Percentiles rank a stretch among this genome's conserved stretches.
These are phyloP conservation scores for Tetrapisispora nanseiensis DNA, from an alignment of 805 yeast genomes.

Conservation along the genomic window DNA sequence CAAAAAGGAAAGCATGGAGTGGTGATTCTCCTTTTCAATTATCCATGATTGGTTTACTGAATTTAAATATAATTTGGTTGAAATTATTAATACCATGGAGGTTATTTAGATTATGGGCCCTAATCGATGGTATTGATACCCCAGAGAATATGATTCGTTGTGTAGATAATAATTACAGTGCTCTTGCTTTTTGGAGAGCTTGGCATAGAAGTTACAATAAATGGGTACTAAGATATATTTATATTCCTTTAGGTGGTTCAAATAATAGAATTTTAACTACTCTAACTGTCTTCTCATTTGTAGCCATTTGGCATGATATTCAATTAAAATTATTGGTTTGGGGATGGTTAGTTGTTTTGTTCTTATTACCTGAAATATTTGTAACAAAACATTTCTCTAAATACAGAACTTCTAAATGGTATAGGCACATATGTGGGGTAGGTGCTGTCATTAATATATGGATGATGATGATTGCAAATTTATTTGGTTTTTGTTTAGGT, in stretches of 20 bases:
- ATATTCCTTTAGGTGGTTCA: slow-evolving; percentile 86
- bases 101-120: slow-evolving; percentile 83
- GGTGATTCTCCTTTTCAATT: slow-evolving; percentile 86
- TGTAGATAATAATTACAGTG: slow-evolving; percentile 87
- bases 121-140: slow-evolving; percentile 87
- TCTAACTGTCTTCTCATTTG: slow-evolving; percentile 83
- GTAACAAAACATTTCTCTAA: slow-evolving; percentile 38
- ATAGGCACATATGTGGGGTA: slow-evolving; percentile 67
- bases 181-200: slow-evolving; percentile 95
- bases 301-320: slow-evolving; percentile 97
- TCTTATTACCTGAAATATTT: slow-evolving; percentile 74
- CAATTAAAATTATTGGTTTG: slow-evolving; percentile 76
- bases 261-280: slow-evolving; percentile 62
- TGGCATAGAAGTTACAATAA: slow-evolving; percentile 94
- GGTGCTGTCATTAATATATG: slow-evolving; percentile 89
- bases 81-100: slow-evolving; percentile 94
- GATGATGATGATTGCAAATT: slow-evolving; percentile 96
- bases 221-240: slow-evolving; percentile 83
- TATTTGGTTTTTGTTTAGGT: slow-evolving; percentile 92
- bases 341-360: slow-evolving; percentile 92
- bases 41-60: slow-evolving; percentile 88
- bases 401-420: slow-evolving; percentile 50
- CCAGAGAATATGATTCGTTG: slow-evolving; percentile 98
- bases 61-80: slow-evolving; percentile 85
- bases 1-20: slow-evolving; percentile 82